Conservation (phyloP, 202 grass and related monocot genomes). For the Dendrocalamus latiflorus region DNA sequence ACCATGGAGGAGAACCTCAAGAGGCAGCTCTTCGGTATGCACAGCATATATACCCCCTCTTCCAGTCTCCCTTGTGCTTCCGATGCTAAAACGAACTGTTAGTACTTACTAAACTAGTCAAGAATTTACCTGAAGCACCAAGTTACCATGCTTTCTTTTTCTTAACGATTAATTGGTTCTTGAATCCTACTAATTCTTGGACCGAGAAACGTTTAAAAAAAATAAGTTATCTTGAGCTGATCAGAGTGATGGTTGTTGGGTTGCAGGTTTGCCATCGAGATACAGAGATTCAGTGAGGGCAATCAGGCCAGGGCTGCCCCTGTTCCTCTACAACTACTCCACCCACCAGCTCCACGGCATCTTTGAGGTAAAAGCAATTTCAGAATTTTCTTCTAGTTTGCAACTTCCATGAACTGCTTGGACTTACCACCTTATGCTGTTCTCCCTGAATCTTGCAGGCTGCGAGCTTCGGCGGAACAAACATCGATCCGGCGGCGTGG, state of each 20-base stretch:
- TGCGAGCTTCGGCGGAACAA: conserved; percentile 85
- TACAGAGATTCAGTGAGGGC: conserved; percentile 95
- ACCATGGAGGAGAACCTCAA: conserved; percentile 98
- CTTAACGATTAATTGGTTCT: background rate
- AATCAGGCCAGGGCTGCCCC: conserved; percentile 81
- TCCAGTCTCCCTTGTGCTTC: background rate
- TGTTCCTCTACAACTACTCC: conserved; percentile 99
- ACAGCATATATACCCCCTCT: background rate
- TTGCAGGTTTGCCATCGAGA: conserved; percentile 78
- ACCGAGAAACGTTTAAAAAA: background rate
- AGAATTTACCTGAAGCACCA: background rate
- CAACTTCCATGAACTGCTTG: background rate
- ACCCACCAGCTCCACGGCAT: conserved; percentile 95
- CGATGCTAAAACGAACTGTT: background rate
- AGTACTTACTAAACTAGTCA: background rate
- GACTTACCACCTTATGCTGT: background rate
- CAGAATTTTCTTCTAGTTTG: background rate
- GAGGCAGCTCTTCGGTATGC: conserved; percentile 85
- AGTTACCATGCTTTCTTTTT: background rate
- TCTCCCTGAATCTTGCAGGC: conserved; percentile 27
- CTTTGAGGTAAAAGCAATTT: conserved; percentile 56
- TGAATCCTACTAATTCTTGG: background rate
- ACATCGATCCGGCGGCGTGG: conserved; percentile 98
- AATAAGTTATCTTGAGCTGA: background rate
- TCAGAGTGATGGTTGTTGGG: background rate